These are phyloP conservation scores for Marchantia polymorpha DNA, from an alignment of 225 moss, liverwort and hornwort species.

Conservation along the genomic window DNA sequence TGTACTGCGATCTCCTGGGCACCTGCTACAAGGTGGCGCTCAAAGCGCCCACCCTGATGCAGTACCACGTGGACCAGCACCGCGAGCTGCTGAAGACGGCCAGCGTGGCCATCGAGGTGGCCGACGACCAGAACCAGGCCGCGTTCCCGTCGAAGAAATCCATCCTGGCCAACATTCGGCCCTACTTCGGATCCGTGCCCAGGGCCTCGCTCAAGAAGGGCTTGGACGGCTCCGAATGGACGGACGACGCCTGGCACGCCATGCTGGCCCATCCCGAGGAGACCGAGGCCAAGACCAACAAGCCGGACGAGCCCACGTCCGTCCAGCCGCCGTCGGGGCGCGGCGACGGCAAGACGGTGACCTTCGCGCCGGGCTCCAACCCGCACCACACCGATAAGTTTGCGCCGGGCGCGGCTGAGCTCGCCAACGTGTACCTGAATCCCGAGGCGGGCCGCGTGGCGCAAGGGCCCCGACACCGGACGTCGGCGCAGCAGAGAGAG, in stretches of 20 bases:
- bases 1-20: conserved; percentile 79
- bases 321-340: conserved; percentile 16
- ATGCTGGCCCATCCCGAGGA: conserved; percentile 30
- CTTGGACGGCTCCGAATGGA: conserved; percentile 38
- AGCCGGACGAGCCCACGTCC: conserved; percentile 27
- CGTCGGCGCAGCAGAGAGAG: conserved; percentile 36
- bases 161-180: conserved; percentile 34
- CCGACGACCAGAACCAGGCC: conserved; percentile 27
- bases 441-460: conserved; percentile 13
- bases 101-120: conserved; percentile 64
- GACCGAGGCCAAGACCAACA: conserved; percentile 24
- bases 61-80: conserved; percentile 89
- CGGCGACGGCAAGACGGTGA: conserved; percentile 2
- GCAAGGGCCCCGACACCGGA: conserved; percentile 36
- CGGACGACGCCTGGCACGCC: conserved; percentile 37
- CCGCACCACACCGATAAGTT: conserved; percentile 27
- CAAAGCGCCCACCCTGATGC: conserved; percentile 73
- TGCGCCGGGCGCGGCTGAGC: conserved; percentile 28
- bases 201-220: conserved; percentile 32
- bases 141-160: conserved; percentile 36
- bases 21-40: conserved; percentile 70
- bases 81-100: conserved; percentile 77
- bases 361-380: conserved; percentile 32
- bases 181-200: conserved; percentile 31
- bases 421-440: conserved; percentile 36